Evolutionary conservation across 345 rosid species (phyloP), one percentile per base, ranked within the genome.

Genomic region (Lenwebbia sp.): DNA sequence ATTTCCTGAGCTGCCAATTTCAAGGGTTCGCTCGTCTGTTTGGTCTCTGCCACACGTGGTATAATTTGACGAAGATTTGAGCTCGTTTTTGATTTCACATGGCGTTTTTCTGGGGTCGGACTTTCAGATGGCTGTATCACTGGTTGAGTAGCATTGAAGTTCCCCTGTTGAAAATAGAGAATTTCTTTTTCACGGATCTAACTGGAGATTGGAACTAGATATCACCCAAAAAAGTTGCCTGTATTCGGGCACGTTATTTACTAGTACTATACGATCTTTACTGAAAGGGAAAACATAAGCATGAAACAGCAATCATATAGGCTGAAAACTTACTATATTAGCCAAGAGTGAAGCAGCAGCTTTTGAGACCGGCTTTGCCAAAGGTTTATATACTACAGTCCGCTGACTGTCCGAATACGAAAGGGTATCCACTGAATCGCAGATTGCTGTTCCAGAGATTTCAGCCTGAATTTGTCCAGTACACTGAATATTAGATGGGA

Each of bases 361-460:
- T 92, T 90, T 94, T 14, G 99, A 96, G 21, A 96, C 98, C 30
- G 94, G 94, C 89, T 93, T 95, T 50, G 98, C 98, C 90, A 90
- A 94, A 4, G 99, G 99, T 89, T 96, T 96, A 87, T 95, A 94
- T 54, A 98, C 86, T 14, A 94, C 89, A 6, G 90, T 91, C 52
- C 90, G 89, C 85, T 86, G 89, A 89, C 89, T 86, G 65, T 90
- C 95, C 58, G 92, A 78, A 85, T 88, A 88, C n/a, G 83, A 58
- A 88, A 83, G 92, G 82, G 90, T 91, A 41, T 91, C 93, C 83
- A 90, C 87, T 52, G 92, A 90, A 88, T 78, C 90, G 33, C 83
- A 82, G 58, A 53, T 84, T 22, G 49, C 90, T 76, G 83, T 52
- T 88, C 92, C 89, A 9, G 91, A 86, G 78, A 83, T 87, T 54